Evolutionary conservation across 345 rosid genomes (phyloP).

Genomic region (Populus deltoides): DNA sequence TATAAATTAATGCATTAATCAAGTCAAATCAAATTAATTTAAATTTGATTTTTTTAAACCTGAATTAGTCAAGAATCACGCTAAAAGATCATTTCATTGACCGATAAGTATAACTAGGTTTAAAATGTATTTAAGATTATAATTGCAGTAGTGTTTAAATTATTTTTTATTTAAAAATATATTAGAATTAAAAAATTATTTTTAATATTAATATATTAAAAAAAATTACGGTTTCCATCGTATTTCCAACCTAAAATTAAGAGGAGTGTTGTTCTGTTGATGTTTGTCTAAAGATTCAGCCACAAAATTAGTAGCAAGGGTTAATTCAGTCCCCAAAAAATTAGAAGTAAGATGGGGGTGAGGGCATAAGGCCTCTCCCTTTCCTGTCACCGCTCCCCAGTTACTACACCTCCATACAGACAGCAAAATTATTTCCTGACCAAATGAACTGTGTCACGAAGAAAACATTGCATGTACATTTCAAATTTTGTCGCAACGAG

Average conservation of each 20-base stretch:
- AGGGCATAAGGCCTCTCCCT: neutral
- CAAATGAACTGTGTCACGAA: neutral
- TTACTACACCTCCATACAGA: neutral
- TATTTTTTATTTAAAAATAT: too few species aligned
- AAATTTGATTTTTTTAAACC: too few species aligned
- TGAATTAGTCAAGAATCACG: rapidly evolving
- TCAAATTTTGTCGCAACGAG: too few species aligned
- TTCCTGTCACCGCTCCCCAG: neutral
- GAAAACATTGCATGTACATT: too few species aligned
- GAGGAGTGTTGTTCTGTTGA: neutral
- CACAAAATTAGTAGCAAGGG: neutral
- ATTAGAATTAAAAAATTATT: too few species aligned
- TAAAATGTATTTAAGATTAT: rapidly evolving
- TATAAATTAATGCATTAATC: too few species aligned
- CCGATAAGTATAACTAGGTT: too few species aligned
- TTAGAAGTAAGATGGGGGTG: neutral
- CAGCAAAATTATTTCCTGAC: neutral
- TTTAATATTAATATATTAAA: too few species aligned
- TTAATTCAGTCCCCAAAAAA: neutral
- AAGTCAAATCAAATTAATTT: too few species aligned
- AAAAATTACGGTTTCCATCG: too few species aligned
- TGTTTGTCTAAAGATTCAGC: neutral
- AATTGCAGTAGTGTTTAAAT: rapidly evolving
- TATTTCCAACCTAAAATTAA: rapidly evolving
- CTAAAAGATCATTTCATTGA: too few species aligned